Conservation (phyloP, 2,329 filamentous ascomycete genomes). For the Phaeophleospora eucalypticola region DNA sequence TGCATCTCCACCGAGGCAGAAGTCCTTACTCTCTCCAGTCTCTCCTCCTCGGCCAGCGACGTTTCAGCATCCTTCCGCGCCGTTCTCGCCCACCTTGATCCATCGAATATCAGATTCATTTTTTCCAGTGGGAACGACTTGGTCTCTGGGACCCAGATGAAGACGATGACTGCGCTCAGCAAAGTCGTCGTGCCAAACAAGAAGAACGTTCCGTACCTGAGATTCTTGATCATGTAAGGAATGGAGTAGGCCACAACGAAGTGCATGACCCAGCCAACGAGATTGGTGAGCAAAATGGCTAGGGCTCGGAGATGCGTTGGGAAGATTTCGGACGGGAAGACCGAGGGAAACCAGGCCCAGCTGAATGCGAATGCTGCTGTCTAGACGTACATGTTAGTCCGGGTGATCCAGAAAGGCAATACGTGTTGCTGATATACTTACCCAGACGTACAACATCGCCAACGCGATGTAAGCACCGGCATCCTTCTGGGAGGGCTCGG, state of each 20-base stretch:
- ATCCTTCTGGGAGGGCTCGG: not conserved
- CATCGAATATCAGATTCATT: not conserved
- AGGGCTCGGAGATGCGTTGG: slow-evolving; percentile 1
- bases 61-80: slow-evolving; percentile 1
- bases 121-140: slow-evolving; percentile 1
- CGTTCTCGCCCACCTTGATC: not conserved
- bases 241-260: not conserved
- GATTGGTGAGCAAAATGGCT: not conserved
- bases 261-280: not conserved
- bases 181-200: not conserved
- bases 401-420: not conserved
- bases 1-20: not conserved
- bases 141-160: not conserved
- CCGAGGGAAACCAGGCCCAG: not conserved
- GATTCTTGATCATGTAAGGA: not conserved
- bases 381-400: not conserved
- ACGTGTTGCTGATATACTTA: not conserved
- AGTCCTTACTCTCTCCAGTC: not conserved
- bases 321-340: slow-evolving; percentile 1
- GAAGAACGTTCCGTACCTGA: not conserved
- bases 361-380: not conserved
- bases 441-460: not conserved
- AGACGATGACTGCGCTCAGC: not conserved
- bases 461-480: not conserved
- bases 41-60: not conserved